Conservation (phyloP, 2,329 filamentous ascomycete genomes). For the Ophioceras dolichostomum region DNA sequence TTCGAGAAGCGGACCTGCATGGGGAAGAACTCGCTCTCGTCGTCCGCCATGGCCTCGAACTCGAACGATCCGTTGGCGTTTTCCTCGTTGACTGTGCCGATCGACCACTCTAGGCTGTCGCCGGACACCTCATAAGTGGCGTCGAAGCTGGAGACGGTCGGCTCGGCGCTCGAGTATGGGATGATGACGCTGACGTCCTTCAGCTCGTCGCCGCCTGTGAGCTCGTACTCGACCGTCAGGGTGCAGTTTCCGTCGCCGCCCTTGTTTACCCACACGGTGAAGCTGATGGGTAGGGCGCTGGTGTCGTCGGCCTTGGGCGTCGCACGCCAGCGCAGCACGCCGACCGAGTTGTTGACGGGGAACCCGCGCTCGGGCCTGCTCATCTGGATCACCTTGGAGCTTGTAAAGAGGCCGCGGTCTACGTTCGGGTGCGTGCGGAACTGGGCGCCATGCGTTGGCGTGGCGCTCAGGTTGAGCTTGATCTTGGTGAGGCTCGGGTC, state of each 20-base stretch:
- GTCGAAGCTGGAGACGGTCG: constrained; percentile 84
- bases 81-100: constrained; percentile 72
- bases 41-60: constrained; percentile 79
- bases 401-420: constrained; percentile 77
- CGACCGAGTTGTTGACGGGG: constrained; percentile 86
- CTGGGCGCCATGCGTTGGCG: constrained; percentile 71
- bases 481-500: constrained; percentile 85
- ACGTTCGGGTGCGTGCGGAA: constrained; percentile 96
- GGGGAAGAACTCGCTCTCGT: constrained; percentile 95
- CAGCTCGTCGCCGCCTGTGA: constrained; percentile 66
- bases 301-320: constrained; percentile 70
- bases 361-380: constrained; percentile 81
- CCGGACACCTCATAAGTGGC: constrained; percentile 88
- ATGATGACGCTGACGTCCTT: constrained; percentile 81
- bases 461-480: constrained; percentile 68
- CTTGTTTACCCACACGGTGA: constrained; percentile 96
- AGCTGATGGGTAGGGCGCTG: constrained; percentile 78
- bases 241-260: constrained; percentile 69
- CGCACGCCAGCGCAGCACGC: constrained; percentile 85
- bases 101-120: constrained; percentile 86
- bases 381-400: constrained; percentile 74
- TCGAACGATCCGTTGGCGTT: constrained; percentile 84
- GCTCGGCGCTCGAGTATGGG: constrained; percentile 75
- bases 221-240: constrained; percentile 91
- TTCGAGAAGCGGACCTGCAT: constrained; percentile 90